Base-by-base conservation (phyloP, 257 asterid species). In the Cruciata laevipes region DNA sequence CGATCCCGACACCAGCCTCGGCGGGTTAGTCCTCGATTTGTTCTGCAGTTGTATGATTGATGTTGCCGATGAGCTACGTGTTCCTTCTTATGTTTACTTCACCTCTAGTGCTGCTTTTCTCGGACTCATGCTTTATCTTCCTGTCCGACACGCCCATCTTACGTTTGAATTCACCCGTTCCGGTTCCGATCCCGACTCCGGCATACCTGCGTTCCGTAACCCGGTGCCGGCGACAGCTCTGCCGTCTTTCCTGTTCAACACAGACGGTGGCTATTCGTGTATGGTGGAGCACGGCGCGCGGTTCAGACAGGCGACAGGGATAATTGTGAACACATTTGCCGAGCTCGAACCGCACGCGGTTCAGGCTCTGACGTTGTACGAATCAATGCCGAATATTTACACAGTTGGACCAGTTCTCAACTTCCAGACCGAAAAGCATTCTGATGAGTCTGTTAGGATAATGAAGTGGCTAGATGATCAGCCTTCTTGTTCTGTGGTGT, bases 41-140 rank as follows among this genome's bases (percentile, higher is more conserved):
- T 67, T 67, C 11, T 67, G 71, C 44, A 47, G 23, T 3, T 20
- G 63, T n/a, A 52, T 67, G 71, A 67, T 67, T 67, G 71, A 67
- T 52, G 71, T 67, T 0, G 71, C 71, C 7, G 57, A 20, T 53
- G 71, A 67, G 52, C 71, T 67, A 0, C 23, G 14, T 6, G 52
- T 67, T 67, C 63, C 71, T 53, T 9, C 33, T 1, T 67, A 67
- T 32, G 35, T 53, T 24, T 67, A 18, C 52, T 67, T 67, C 63
- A 6, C 63, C 42, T 67, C 63, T 8, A 4, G 23, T 14, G 71
- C 71, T 33, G 71, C 71, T 16, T 67, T 67, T 67, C 63, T 67
- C 10, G 71, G 71, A 2, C 42, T 67, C 25, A 52, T 67, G 63
- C 23, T 67, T 53, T 33, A 53, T 67, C 71, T 67, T 7, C 71